Conservation (phyloP, 371 early-diverging fungal genomes). For the Mucor saturninus region DNA sequence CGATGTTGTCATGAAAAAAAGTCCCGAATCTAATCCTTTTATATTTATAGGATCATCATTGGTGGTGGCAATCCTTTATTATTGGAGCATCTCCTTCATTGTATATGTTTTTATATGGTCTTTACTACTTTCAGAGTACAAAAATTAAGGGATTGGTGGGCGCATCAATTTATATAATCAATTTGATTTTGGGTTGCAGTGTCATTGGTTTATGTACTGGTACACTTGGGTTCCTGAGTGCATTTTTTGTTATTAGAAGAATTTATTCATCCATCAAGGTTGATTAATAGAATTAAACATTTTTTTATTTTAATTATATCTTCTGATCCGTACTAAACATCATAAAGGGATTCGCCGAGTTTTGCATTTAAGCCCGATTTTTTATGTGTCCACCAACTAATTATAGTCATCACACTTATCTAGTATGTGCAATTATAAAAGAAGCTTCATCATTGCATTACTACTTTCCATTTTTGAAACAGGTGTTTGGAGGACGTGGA, state of each 20-base stretch:
- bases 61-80: constrained; percentile 57
- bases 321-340: no score
- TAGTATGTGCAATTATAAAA: no score
- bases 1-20: background rate
- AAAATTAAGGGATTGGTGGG: constrained; percentile 33
- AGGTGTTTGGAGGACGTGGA: no score
- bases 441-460: no score
- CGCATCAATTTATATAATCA: constrained; percentile 33
- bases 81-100: constrained; percentile 39
- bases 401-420: no score
- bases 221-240: constrained; percentile 44
- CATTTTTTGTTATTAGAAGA: constrained; percentile 39
- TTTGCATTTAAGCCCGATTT: no score
- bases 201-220: constrained; percentile 44
- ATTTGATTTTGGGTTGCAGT: constrained; percentile 39
- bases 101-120: constrained; percentile 44
- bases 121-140: constrained; percentile 36
- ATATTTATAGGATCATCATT: constrained; percentile 41
- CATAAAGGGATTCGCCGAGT: no score
- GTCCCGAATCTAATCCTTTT: background rate
- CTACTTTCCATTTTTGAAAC: no score
- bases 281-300: background rate
- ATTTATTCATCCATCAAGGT: constrained; percentile 54
- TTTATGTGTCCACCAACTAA: no score
- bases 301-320: background rate